Evolutionary conservation across 352 stramenopile species (phyloP), one percentile per base, ranked within the genome.

Genomic region (Phytophthora rubi): DNA sequence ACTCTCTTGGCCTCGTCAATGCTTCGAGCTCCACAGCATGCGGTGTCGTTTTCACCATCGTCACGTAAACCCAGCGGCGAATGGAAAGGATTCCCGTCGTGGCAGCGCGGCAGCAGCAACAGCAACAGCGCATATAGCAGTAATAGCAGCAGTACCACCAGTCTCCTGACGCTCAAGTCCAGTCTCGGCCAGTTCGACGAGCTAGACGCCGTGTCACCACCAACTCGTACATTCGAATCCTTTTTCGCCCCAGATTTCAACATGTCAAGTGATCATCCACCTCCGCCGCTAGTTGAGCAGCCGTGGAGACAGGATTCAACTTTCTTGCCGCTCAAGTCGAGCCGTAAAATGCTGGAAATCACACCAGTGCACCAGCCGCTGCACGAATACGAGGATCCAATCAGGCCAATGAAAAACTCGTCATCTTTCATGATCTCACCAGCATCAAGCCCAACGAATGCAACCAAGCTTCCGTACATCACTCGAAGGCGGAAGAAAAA

Each of bases 381-480:
- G 28, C 52, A 47, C 1, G 63, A 72, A 42, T 68, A 65, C 26
- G 18, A 68, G 23, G 37, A 59, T 18, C 65, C 70, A 9, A 69
- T 65, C 12, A 56, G 56, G 30, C 62, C 68, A 2, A 69, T 55
- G 8, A 59, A 56, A 21, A 71, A 69, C 28, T 53, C 48, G 26
- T 61, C 55, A n/a, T 39, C 45, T 32, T 23, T 53, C 9, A 64
- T 47, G 5, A 68, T 21, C 8, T 54, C 61, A 8, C 52, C 62
- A 49, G 18, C 26, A 1, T 52, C 32, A 5, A 80, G 60, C 54
- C 63, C 61, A 37, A 77, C 67, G 1, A 88, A 74, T 59, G 57
- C 61, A 44, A 76, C 65, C 1, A 88, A 74, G 26, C 69, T 88
- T 9, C 76, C 77, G 9, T 86, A 86, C 61, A 86, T 85, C 32